Conservation (phyloP, 1,284 basidiomycete species). For the Termitomyces sp. region DNA sequence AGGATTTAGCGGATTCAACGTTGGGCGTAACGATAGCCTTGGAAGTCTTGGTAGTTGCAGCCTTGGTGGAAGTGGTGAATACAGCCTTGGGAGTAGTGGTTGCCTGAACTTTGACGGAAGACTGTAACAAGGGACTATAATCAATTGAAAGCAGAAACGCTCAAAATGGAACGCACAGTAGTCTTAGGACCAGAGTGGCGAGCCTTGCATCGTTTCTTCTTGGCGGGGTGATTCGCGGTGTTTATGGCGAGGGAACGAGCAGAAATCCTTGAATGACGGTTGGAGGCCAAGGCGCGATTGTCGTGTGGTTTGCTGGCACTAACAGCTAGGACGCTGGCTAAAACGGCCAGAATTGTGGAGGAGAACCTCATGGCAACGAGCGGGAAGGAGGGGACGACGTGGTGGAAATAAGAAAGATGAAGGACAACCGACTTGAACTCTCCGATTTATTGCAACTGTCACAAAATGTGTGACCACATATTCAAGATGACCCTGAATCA, state of each 20-base stretch:
- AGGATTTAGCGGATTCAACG: constrained; percentile 2
- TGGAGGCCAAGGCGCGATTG: constrained; percentile 20
- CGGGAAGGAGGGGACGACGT: constrained; percentile 15
- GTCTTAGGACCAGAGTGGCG: constrained; percentile 10
- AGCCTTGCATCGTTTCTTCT: constrained; percentile 27
- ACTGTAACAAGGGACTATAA: background rate
- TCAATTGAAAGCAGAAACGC: background rate
- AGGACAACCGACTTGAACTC: constrained; percentile 8
- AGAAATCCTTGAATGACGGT: constrained; percentile 31
- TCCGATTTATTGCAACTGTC: constrained; percentile 16
- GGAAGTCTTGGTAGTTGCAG: constrained; percentile 3
- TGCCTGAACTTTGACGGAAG: background rate
- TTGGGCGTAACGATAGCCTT: constrained; percentile 2
- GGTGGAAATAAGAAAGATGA: constrained; percentile 12
- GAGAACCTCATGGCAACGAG: constrained; percentile 31
- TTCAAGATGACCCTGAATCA: constrained; percentile 9
- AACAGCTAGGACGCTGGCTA: constrained; percentile 35
- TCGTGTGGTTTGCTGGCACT: constrained; percentile 34
- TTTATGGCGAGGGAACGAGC: constrained; percentile 27
- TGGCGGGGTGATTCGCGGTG: constrained; percentile 12
- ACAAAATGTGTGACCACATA: constrained; percentile 10
- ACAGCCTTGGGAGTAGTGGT: constrained; percentile 4
- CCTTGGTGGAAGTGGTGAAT: constrained; percentile 2
- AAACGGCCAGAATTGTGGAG: constrained; percentile 32
- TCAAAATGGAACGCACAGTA: background rate